These are phyloP conservation scores for Cercospora zeina DNA, from an alignment of 2,329 filamentous ascomycete genomes.

Conservation along the genomic window DNA sequence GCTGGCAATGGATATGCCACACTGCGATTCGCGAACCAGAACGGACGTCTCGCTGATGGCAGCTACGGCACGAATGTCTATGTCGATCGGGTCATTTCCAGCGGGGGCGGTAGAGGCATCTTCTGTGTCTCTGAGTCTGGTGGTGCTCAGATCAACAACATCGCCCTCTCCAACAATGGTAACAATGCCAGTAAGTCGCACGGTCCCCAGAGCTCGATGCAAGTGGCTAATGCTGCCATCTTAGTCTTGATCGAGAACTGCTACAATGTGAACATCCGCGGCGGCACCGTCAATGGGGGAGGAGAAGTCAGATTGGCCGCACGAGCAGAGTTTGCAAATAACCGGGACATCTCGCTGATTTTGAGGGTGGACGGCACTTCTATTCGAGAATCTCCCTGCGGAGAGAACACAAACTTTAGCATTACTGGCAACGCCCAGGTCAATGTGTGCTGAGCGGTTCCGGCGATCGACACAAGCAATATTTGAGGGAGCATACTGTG, in stretches of 20 bases:
- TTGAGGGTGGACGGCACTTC: conserved; percentile 53
- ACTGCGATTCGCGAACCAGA: conserved; percentile 59
- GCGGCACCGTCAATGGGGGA: conserved; percentile 56
- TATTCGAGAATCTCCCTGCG: conserved; percentile 58
- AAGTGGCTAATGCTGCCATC: conserved; percentile 42
- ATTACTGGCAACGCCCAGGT: conserved; percentile 50
- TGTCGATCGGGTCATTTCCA: conserved; percentile 56
- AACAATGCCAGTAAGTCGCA: conserved; percentile 49
- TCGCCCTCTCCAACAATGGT: conserved; percentile 56
- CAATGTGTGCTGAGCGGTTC: conserved; percentile 45
- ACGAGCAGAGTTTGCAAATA: conserved; percentile 57
- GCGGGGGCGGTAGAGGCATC: conserved; percentile 58
- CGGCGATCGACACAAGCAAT: not conserved
- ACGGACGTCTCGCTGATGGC: conserved; percentile 53
- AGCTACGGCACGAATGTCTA: conserved; percentile 56
- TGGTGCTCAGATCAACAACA: conserved; percentile 51
- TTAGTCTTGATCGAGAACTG: conserved; percentile 60
- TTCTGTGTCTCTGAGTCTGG: conserved; percentile 61
- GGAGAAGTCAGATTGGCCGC: conserved; percentile 58
- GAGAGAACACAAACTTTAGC: conserved; percentile 54
- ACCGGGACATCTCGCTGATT: conserved; percentile 53
- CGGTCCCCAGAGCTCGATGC: not conserved
- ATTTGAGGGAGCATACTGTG: not conserved
- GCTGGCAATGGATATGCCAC: conserved; percentile 58
- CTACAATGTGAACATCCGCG: conserved; percentile 55